phyloP scores from a whole-genome alignment of 192 early-diverging fungal genomes.

The Podochytrium sp. region DNA sequence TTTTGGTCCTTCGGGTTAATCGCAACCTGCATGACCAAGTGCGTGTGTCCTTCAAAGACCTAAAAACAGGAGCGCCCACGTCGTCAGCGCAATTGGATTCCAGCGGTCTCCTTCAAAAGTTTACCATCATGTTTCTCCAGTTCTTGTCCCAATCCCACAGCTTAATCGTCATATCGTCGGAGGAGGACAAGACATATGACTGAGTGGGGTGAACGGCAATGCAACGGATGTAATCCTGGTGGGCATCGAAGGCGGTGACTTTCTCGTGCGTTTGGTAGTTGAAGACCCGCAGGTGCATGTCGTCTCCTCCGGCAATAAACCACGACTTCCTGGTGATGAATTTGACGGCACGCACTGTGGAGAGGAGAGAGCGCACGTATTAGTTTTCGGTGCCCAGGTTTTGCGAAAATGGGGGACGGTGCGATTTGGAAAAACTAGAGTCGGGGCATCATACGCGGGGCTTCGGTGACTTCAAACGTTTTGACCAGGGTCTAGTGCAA shows the following conservation, averaged over 20 bases:
- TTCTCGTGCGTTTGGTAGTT: slow-evolving; percentile 99
- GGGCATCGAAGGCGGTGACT: slow-evolving; percentile 92
- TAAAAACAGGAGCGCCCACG: slow-evolving; percentile 22
- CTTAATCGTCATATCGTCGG: slow-evolving; percentile 97
- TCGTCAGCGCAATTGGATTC: neutral
- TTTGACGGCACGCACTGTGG: slow-evolving; percentile 92
- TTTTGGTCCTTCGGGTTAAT: slow-evolving; percentile 99
- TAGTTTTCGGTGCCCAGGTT: too few species aligned
- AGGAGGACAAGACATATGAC: slow-evolving; percentile 88
- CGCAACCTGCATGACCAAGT: slow-evolving; percentile 95
- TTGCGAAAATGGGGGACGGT: neutral
- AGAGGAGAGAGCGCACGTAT: neutral
- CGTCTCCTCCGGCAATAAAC: slow-evolving; percentile 94
- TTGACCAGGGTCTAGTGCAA: slow-evolving; percentile 81
- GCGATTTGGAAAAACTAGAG: neutral
- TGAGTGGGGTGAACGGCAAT: slow-evolving; percentile 97
- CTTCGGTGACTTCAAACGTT: slow-evolving; percentile 94
- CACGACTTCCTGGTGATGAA: slow-evolving; percentile 98
- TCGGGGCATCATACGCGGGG: slow-evolving; percentile 67
- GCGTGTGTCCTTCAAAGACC: slow-evolving; percentile 96
- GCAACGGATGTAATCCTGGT: slow-evolving; percentile 94
- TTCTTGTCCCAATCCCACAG: slow-evolving; percentile 99
- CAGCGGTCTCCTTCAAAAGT: neutral
- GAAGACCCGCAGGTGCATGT: slow-evolving; percentile 96
- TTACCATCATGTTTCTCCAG: slow-evolving; percentile 92